Base-by-base conservation (phyloP, 1,284 basidiomycete species). In the Inonotus obliquus region DNA sequence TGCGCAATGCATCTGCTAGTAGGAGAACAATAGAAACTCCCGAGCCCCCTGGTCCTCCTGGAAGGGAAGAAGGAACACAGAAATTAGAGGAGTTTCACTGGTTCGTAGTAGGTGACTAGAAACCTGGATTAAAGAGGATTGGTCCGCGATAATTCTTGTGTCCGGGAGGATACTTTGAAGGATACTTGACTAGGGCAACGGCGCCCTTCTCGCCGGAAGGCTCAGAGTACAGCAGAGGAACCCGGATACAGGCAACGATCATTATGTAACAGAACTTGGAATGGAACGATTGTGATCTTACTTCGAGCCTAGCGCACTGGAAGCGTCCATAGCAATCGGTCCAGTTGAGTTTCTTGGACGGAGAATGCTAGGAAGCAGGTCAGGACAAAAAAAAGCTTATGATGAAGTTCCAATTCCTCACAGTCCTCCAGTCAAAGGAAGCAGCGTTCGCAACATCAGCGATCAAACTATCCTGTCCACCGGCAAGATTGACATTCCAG, bases 101-200 rank as follows among this genome's bases (percentile, higher is more conserved):
- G 39, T 19, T 37, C 19, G 14, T 29, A 38, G 17, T 48, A 14
- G 6, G 55, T 9, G 44, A 17, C 21, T 29, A 37, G 64, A 21
- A 62, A 61, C 73, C 74, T 7, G 74, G 74, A 57, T 74, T 75
- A 60, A 72, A 67, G 2, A 74, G 64, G 37, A 75, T 66, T 2
- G 74, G 73, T 1, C 73, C 74, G 10, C 67, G 67, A 53, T 73
- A 74, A 4, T 63, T 57, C 25, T 67, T 51, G 14, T 68, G 61
- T 23, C 62, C 57, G 21, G 64, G 57, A 2, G 69, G 39, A 7
- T 71, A 59, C 17, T 29, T 66, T 2, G 74, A 68, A 19, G 67
- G 66, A 2, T 66, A n/a, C 38, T 67, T 67, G 7, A 70, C 59
- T 44, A 74, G 54, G 2, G 74, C 73, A 49, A 75, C 67, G 17